Base-by-base conservation (phyloP, 352 stramenopile genomes). In the Halophytophthora polymorphica region DNA sequence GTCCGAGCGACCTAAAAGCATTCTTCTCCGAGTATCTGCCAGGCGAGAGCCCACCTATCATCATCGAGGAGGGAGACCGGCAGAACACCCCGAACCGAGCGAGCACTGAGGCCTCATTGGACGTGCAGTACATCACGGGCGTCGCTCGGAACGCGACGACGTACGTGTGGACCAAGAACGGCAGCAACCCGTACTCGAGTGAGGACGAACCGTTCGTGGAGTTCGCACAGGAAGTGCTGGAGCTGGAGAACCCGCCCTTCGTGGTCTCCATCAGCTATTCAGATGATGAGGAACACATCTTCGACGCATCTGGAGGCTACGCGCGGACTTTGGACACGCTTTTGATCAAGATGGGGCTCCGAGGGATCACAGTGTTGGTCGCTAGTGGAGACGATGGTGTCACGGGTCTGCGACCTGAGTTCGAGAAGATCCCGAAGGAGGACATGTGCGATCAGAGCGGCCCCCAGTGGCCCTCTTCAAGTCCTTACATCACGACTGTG, bases 261-360 rank as follows among this genome's bases (percentile, higher is more conserved):
- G 85, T 97, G 2, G 68, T 96, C 2, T 96, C 86, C 1, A 95
- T 96, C 46, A 93, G 73, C 42, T 97, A 97, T 52, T 95, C 90
- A 8, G 87, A 96, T 55, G 82, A 96, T 36, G 87, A 96, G 69
- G 86, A 96, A 36, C 73, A 91, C 44, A 90, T 94, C 50, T 94
- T 90, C 52, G 68, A 92, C 8, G 61, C 81, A 18, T 85, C 73
- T 2, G 47, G 72, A 2, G 73, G 74, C 10, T 95, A 95, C 47
- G 83, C 94, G 41, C 75, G 71, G 12, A 68, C 56, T 0, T 84
- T 97, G 39, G 90, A 97, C 50, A 73, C 72, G 1, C 67, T 96
- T 43, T 63, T 96, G 6, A 91, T 94, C 46, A 97, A 97, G 55
- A 84, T 95, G 71, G 90, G 84, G 7, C 31, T 95, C 2, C 79